Evolutionary conservation across 768 basidiomycete species (phyloP), one percentile per base, ranked within the genome.

Genomic region (Serendipita sp.): DNA sequence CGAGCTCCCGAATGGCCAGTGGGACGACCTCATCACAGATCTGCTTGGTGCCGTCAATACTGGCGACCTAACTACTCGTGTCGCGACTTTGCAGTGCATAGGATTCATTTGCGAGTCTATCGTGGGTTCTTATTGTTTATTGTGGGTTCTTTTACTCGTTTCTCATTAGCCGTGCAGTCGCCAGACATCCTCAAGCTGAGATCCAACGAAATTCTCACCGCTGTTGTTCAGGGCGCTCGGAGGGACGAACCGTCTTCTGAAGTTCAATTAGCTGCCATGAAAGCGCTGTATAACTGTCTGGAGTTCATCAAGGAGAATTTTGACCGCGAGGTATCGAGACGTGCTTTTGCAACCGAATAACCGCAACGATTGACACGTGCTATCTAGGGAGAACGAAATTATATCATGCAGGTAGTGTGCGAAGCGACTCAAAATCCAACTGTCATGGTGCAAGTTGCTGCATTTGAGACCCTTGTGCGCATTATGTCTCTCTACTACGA

Each of bases 341-440:
- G 4, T 11, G n/a, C n/a, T n/a, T n/a, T n/a, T 7, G 41, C 33
- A 64, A n/a, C n/a, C n/a, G n/a, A n/a, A n/a, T n/a, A 30, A 22
- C 42, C 56, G 13, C n/a, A n/a, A n/a, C n/a, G n/a, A n/a, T n/a
- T n/a, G n/a, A n/a, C n/a, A 33, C 26, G 63, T 30, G 14, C 38
- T 38, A 14, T 16, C 13, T 70, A 98, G 92, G 96, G 96, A 67
- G 96, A 99, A 74, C 84, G 96, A 53, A 99, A 98, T 75, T 98
- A 96, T 76, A 98, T 99, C 74, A 99, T 99, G 96, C 96, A 99
- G 76, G 93, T 98, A 44, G 90, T 98, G 17, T 99, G 96, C 71
- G 96, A 98, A 71, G 95, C 95, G 0, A 98, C 96, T 0, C 96
- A 98, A 72, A 93, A 85, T 68, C 64, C 80, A 0, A 74, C 83